These are phyloP conservation scores for Phialemonium atrogriseum DNA, from an alignment of 2,329 filamentous ascomycete genomes.

Conservation along the genomic window DNA sequence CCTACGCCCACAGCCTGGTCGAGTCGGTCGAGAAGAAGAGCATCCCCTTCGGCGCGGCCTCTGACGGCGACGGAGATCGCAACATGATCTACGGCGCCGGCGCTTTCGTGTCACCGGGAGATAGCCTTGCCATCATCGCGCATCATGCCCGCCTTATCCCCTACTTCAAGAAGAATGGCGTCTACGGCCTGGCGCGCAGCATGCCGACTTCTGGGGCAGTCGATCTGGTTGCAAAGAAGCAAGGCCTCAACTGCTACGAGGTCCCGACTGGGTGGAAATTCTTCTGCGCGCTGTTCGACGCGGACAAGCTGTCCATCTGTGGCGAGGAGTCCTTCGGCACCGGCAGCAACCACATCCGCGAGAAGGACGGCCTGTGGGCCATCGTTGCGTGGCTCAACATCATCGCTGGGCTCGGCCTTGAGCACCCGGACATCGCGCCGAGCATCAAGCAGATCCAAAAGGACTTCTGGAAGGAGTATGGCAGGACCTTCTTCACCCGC, in stretches of 20 bases:
- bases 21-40: conserved; percentile 85
- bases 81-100: conserved; percentile 99
- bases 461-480: conserved; percentile 94
- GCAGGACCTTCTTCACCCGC: conserved; percentile 96
- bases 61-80: conserved; percentile 93
- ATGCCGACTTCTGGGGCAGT: conserved; percentile 97
- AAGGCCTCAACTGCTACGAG: conserved; percentile 87
- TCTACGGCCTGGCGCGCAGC: conserved; percentile 88
- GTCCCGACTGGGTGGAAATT: conserved; percentile 99
- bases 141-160: conserved; percentile 95
- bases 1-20: conserved; percentile 91
- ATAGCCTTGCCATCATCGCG: conserved; percentile 95
- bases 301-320: conserved; percentile 94
- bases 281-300: conserved; percentile 93
- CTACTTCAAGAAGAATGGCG: conserved; percentile 96
- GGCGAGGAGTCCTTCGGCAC: conserved; percentile 98
- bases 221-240: conserved; percentile 90
- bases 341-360: conserved; percentile 95
- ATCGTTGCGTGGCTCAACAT: conserved; percentile 98
- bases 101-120: conserved; percentile 91
- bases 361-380: conserved; percentile 98
- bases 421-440: conserved; percentile 69
- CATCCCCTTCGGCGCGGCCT: conserved; percentile 93
- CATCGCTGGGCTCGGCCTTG: conserved; percentile 84
- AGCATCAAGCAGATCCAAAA: conserved; percentile 95